Percentiles rank a stretch among this genome's conserved stretches.
Conservation (phyloP, 805 yeast species). For the Hanseniaspora vineae region DNA sequence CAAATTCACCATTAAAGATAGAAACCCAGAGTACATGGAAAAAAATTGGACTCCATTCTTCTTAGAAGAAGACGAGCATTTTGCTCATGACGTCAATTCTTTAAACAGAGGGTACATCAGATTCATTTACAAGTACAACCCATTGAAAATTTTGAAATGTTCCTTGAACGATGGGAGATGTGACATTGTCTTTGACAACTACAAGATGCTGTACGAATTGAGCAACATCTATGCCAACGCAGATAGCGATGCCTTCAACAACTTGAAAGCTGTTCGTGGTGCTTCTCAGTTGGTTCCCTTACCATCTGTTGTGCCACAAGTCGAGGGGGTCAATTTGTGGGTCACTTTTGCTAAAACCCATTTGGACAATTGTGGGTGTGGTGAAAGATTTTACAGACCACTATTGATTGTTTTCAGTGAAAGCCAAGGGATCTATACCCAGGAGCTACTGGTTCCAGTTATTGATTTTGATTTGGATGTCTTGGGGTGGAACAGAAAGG, state of each 20-base stretch:
- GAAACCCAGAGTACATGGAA: background rate
- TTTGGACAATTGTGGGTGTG: constrained; percentile 1
- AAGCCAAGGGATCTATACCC: background rate
- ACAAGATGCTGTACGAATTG: constrained; percentile 2
- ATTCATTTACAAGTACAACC: constrained; percentile 11
- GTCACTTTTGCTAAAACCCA: background rate
- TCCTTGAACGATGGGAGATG: constrained; percentile 13
- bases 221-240: background rate
- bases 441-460: background rate
- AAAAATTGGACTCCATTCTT: constrained; percentile 1
- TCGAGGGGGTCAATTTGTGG: background rate
- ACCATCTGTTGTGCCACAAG: constrained; percentile 9
- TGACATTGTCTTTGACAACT: constrained; percentile 9
- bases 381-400: background rate
- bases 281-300: constrained; percentile 13
- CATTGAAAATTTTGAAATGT: constrained; percentile 12
- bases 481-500: background rate
- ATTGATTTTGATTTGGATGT: background rate
- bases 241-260: background rate
- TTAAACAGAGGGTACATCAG: constrained; percentile 13
- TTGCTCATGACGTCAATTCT: constrained; percentile 1
- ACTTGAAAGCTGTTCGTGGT: constrained; percentile 8
- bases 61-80: constrained; percentile 1
- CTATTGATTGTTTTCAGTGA: background rate
- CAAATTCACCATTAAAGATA: background rate